A percentile compares a stretch with the other conserved stretches of the same genome.
Conservation (phyloP, 306 rosid species). For the Cucumis melo region DNA sequence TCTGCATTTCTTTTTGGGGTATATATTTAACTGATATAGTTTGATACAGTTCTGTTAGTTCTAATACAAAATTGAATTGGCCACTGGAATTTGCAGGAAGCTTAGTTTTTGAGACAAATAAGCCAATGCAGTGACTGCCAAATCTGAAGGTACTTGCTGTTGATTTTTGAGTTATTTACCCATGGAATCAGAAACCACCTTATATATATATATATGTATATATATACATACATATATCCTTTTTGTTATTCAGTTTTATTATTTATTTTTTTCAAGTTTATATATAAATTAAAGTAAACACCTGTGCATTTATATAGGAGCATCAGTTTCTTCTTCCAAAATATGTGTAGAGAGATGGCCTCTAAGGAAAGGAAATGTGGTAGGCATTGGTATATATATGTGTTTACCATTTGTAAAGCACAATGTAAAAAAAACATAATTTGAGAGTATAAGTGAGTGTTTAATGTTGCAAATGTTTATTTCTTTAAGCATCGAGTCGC, state of each 20-base stretch:
- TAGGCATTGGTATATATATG: not conserved
- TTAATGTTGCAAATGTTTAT: not conserved
- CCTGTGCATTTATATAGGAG: not conserved
- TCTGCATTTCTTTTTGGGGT: not conserved
- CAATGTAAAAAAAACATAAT: not conserved
- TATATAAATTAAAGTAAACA: not conserved
- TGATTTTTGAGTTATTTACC: not conserved
- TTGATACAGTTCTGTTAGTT: not conserved
- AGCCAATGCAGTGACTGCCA: constrained; percentile 5
- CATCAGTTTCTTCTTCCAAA: not conserved
- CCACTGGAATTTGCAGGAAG: constrained; percentile 33
- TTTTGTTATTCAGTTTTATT: not conserved
- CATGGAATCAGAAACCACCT: not conserved
- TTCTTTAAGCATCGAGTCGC: not conserved
- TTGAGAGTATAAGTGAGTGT: not conserved
- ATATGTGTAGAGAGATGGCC: not conserved
- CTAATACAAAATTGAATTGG: not conserved
- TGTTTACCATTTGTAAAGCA: not conserved
- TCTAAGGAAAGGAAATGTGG: not conserved
- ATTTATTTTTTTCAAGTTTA: not conserved
- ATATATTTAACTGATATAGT: not conserved
- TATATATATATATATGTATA: not conserved
- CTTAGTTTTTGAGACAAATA: constrained; percentile 42
- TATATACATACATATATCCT: not conserved
- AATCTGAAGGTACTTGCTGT: not conserved